phyloP scores from a whole-genome alignment of 306 rosid species.

The Medicago lupulina region DNA sequence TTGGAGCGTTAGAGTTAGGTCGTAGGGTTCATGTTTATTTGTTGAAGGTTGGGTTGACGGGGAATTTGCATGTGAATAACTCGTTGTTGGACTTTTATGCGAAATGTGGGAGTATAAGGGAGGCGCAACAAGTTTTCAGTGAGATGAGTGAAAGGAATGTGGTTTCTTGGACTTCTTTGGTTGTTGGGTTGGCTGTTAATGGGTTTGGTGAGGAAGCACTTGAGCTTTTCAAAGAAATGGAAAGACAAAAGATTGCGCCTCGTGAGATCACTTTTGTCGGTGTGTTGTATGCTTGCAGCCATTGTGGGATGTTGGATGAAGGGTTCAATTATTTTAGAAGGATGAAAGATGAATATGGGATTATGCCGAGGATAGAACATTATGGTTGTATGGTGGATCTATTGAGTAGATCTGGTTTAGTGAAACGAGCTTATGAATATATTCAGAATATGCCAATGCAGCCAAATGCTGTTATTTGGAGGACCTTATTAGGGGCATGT shows the following conservation, averaged over 20 bases:
- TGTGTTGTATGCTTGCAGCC: constrained; percentile 68
- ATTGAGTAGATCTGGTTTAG: constrained; percentile 65
- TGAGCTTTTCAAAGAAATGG: constrained; percentile 57
- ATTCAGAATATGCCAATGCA: constrained; percentile 59
- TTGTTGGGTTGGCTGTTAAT: constrained; percentile 70
- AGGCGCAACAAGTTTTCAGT: constrained; percentile 45
- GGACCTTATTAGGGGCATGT: constrained; percentile 64
- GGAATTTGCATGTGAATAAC: constrained; percentile 52
- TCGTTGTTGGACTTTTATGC: constrained; percentile 60
- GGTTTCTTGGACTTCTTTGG: constrained; percentile 62
- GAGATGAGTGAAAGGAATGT: constrained; percentile 53
- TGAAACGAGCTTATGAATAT: constrained; percentile 58
- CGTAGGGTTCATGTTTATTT: constrained; percentile 57
- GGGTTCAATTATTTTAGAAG: constrained; percentile 58
- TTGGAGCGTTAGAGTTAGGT: constrained; percentile 62
- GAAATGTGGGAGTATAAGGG: constrained; percentile 60
- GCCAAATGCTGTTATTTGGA: constrained; percentile 65
- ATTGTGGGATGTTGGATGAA: constrained; percentile 65
- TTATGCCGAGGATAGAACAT: constrained; percentile 61
- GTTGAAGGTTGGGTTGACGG: constrained; percentile 53
- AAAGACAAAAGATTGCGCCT: constrained; percentile 47
- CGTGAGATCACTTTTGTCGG: constrained; percentile 66
- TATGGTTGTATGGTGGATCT: constrained; percentile 69
- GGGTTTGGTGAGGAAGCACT: constrained; percentile 68
- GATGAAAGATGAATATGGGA: constrained; percentile 56